Evolutionary conservation across 2,329 filamentous ascomycete species (phyloP).

Genomic region (Arachnomyces sp.): DNA sequence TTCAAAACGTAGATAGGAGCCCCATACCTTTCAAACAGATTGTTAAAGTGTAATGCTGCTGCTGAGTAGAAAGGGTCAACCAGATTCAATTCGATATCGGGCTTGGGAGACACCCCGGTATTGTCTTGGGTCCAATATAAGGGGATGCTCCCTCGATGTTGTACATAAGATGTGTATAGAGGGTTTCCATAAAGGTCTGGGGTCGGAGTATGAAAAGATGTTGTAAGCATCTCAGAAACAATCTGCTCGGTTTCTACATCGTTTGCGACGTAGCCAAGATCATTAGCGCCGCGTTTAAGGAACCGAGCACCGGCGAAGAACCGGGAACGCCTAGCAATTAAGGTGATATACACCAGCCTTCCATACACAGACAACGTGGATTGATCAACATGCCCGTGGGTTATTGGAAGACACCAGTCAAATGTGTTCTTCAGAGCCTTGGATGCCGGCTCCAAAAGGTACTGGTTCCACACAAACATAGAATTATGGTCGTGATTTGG

Average conservation of each 20-base stretch:
- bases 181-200: constrained; percentile 79
- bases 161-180: constrained; percentile 90
- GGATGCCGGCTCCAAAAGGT: constrained; percentile 71
- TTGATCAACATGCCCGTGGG: constrained; percentile 95
- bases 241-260: constrained; percentile 99
- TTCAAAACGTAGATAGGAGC: constrained; percentile 88
- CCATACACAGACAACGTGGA: constrained; percentile 79
- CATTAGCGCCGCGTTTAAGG: constrained; percentile 88
- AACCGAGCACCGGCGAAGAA: constrained; percentile 93
- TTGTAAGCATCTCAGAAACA: constrained; percentile 87
- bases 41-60: constrained; percentile 88
- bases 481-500: constrained; percentile 69
- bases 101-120: constrained; percentile 90
- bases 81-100: constrained; percentile 91
- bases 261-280: constrained; percentile 91
- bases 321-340: constrained; percentile 85
- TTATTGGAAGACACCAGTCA: constrained; percentile 93
- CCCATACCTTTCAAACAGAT: constrained; percentile 88
- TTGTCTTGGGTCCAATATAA: constrained; percentile 97
- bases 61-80: constrained; percentile 93
- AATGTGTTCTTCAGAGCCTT: constrained; percentile 68
- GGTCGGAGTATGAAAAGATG: constrained; percentile 89
- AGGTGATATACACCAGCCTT: constrained; percentile 79
- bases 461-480: constrained; percentile 98
- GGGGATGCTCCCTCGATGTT: constrained; percentile 93